phyloP scores from a whole-genome alignment of 441 rosid genomes.

The Geranium incanum region DNA sequence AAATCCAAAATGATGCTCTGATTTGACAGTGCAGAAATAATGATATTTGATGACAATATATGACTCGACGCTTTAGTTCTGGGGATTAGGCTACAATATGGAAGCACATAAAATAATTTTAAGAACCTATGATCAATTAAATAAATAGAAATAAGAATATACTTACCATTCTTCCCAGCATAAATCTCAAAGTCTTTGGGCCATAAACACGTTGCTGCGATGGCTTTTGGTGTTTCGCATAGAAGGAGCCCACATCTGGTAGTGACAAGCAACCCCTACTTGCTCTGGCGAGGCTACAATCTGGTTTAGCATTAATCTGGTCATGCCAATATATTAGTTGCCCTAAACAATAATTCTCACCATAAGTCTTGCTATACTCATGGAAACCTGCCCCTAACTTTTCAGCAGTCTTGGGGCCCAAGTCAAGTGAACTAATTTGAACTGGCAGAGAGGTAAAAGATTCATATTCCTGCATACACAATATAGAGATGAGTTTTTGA shows the following conservation, averaged over 20 bases:
- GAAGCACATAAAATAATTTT: background rate
- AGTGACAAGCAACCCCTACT: slow-evolving; percentile 88
- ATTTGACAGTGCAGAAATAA: no score
- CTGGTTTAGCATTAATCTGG: slow-evolving; percentile 81
- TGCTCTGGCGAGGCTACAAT: slow-evolving; percentile 58
- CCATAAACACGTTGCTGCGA: slow-evolving; percentile 82
- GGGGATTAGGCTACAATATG: background rate
- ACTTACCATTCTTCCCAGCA: slow-evolving; percentile 87
- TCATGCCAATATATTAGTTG: slow-evolving; percentile 93
- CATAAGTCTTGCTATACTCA: slow-evolving; percentile 78
- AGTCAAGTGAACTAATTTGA: slow-evolving; percentile 84
- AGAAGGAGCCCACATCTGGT: slow-evolving; percentile 81
- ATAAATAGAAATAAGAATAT: background rate
- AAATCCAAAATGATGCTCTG: background rate
- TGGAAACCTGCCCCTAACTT: slow-evolving; percentile 62
- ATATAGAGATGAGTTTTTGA: slow-evolving; percentile 16
- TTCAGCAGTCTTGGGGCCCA: slow-evolving; percentile 76
- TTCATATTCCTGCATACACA: slow-evolving; percentile 52
- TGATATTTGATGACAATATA: no score
- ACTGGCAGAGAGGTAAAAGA: slow-evolving; percentile 85
- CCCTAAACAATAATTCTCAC: slow-evolving; percentile 92
- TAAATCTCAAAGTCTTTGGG: slow-evolving; percentile 56
- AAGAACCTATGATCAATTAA: background rate
- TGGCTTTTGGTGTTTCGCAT: slow-evolving; percentile 78
- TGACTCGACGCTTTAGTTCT: no score